Evolutionary conservation across 768 basidiomycete genomes (phyloP).

Genomic region (Boletus eberwhitei): DNA sequence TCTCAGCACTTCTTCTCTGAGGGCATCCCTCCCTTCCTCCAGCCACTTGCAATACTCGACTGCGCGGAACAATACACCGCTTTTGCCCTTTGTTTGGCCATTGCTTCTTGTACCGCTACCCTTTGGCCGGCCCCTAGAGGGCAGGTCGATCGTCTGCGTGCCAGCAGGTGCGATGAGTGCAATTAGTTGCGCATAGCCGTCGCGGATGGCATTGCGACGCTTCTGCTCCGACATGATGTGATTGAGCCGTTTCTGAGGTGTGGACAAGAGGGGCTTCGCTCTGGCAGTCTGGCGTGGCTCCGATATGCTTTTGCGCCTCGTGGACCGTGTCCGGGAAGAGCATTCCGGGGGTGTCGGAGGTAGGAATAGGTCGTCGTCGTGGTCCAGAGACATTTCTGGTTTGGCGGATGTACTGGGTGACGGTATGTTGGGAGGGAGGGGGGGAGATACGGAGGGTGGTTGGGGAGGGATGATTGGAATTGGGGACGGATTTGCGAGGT

Average conservation of each 20-base stretch:
- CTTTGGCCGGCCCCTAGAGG: conserved; percentile 76
- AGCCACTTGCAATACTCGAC: conserved; percentile 84
- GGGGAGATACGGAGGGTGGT: not conserved
- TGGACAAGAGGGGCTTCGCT: conserved; percentile 67
- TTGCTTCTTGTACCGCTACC: conserved; percentile 66
- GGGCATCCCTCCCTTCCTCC: conserved; percentile 75
- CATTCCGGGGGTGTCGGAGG: conserved; percentile 12
- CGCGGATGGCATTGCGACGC: conserved; percentile 86
- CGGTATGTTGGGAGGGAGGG: not conserved
- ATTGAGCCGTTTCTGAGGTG: conserved; percentile 84
- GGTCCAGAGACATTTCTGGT: conserved; percentile 4
- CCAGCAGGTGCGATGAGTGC: conserved; percentile 78
- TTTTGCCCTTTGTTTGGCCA: conserved; percentile 80
- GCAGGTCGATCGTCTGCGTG: conserved; percentile 66
- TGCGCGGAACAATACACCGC: conserved; percentile 82
- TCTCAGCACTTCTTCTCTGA: conserved; percentile 63
- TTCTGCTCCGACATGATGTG: conserved; percentile 96
- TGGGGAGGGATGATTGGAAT: conserved; percentile 1
- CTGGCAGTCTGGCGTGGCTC: conserved; percentile 32
- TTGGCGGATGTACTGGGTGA: conserved; percentile 8
- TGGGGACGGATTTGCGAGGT: conserved; percentile 4
- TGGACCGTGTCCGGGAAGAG: conserved; percentile 11
- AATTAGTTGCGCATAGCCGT: conserved; percentile 85
- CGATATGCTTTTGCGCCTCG: conserved; percentile 24
- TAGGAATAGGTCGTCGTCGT: conserved; percentile 2